Base-by-base conservation (phyloP, 2,329 filamentous ascomycete species). In the Alternaria solani region DNA sequence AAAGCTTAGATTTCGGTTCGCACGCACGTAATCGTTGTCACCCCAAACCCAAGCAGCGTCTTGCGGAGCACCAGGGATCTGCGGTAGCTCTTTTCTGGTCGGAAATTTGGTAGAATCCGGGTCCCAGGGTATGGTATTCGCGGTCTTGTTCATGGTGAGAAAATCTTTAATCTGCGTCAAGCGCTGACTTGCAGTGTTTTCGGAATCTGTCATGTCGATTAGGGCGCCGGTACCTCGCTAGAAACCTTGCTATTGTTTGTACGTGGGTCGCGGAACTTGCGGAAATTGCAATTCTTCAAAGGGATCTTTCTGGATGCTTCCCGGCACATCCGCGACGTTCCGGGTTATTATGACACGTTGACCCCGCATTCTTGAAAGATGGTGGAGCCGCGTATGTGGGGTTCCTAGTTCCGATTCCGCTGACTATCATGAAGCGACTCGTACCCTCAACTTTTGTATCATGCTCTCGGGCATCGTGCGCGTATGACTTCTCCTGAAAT, bases 1-100 rank as follows among this genome's bases (percentile, higher is more conserved):
- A 1, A 34, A 34, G 18, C 34, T 34, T 36, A n/a, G 30, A n/a
- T 0, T 36, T n/a, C 11, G 46, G 30, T 36, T 36, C 30, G 18
- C 9, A 7, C 7, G 2, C 64, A 86, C 81, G 64, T 81, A 77
- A 65, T 87, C 86, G 69, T 86, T 79, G 41, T 84, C 78, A 12
- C 86, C 86, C 86, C 86, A 88, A 26, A 87, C 83, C 86, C 86
- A 88, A 18, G 86, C 85, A 18, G 86, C 85, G 28, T 81, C 84
- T 18, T 83, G 78, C 0, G 86, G 86, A 2, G 85, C 85, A 34
- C 82, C 83, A 1, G 81, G 75, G 38, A 87, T 80, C 20, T 75
- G 67, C 20, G 85, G 85, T 4, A 88, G 78, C 51, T 88, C 82
- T 54, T 83, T 82, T 14, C 84, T 78, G 1, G 80, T 81, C 0